Evolutionary conservation across 108 stramenopile genomes (phyloP).

Genomic region (Fistulifera solaris): DNA sequence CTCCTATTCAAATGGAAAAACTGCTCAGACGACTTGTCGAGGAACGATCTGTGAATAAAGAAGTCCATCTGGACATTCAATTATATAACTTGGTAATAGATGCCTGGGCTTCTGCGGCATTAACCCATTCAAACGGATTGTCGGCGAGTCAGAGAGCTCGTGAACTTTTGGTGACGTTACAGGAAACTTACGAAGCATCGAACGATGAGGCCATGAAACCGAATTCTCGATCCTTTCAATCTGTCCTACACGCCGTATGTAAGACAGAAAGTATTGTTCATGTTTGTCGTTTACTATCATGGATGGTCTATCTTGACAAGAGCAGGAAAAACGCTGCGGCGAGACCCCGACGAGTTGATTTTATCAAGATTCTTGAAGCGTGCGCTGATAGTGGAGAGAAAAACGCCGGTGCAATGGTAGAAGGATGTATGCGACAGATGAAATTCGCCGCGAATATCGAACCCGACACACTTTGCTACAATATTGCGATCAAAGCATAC

Average conservation of each 20-base stretch:
- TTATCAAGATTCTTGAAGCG: constrained; percentile 21
- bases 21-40: constrained; percentile 27
- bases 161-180: constrained; percentile 25
- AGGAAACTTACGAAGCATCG: constrained; percentile 20
- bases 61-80: constrained; percentile 11
- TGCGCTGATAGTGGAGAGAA: constrained; percentile 18
- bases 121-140: constrained; percentile 8
- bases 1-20: constrained; percentile 28
- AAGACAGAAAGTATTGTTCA: constrained; percentile 17
- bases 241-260: constrained; percentile 24
- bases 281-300: constrained; percentile 20
- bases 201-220: constrained; percentile 8
- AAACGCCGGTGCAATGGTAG: constrained; percentile 20
- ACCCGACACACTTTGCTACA: constrained; percentile 40
- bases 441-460: constrained; percentile 12
- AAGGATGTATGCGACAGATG: constrained; percentile 31
- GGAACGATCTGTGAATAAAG: constrained; percentile 17
- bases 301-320: constrained; percentile 28
- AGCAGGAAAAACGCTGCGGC: constrained; percentile 20
- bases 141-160: constrained; percentile 27
- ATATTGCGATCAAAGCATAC: constrained; percentile 35
- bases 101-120: constrained; percentile 31
- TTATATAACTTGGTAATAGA: constrained; percentile 31
- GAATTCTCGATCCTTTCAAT: constrained; percentile 15
- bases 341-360: constrained; percentile 14